These are phyloP conservation scores for Aspergillus spinulosporus DNA, from an alignment of 2,329 filamentous ascomycete genomes.

Conservation along the genomic window DNA sequence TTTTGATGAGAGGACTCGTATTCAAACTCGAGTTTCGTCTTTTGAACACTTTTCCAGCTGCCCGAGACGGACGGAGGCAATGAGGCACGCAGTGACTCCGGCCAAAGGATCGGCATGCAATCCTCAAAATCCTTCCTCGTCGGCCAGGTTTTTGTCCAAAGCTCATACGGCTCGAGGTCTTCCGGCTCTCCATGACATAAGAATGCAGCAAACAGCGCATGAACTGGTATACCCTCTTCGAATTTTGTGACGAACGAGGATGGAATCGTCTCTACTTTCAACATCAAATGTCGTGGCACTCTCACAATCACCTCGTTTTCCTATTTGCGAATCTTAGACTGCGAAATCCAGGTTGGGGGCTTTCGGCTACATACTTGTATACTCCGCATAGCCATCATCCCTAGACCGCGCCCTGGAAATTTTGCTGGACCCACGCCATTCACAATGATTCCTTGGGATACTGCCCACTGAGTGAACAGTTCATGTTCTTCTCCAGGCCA, in stretches of 20 bases:
- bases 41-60: conserved; percentile 34
- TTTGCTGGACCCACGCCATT: conserved; percentile 66
- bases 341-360: background rate
- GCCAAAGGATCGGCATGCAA: conserved; percentile 60
- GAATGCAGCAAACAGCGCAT: conserved; percentile 71
- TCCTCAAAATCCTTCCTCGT: conserved; percentile 58
- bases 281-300: conserved; percentile 64
- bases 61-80: conserved; percentile 43
- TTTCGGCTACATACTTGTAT: conserved; percentile 58
- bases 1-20: conserved; percentile 39
- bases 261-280: conserved; percentile 64
- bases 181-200: conserved; percentile 57
- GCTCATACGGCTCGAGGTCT: conserved; percentile 47
- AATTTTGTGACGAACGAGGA: conserved; percentile 54
- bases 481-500: conserved; percentile 43
- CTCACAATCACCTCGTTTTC: conserved; percentile 62
- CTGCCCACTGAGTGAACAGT: conserved; percentile 68
- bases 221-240: conserved; percentile 59
- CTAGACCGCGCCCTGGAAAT: conserved; percentile 73
- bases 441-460: conserved; percentile 63
- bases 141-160: conserved; percentile 70
- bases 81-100: conserved; percentile 37
- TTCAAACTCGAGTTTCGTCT: conserved; percentile 24
- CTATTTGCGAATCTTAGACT: conserved; percentile 36
- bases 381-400: conserved; percentile 68